A percentile compares a stretch with the other conserved stretches of the same genome.
phyloP scores from a whole-genome alignment of 352 stramenopile species.

The Phytophthora citrophthora region DNA sequence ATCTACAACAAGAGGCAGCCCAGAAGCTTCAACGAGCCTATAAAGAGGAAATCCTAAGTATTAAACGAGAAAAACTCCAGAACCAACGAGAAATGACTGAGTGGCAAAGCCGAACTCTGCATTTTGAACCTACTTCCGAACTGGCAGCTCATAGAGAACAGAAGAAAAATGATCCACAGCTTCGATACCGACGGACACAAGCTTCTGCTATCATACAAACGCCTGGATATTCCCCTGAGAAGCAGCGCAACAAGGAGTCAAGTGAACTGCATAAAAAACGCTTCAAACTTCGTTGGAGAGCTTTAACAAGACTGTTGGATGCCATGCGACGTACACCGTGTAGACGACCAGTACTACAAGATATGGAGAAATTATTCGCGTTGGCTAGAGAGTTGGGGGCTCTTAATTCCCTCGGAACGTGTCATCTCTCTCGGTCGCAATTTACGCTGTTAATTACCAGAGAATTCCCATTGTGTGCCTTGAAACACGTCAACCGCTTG shows the following conservation, averaged over 20 bases:
- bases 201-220: conserved; percentile 59
- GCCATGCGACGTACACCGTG: conserved; percentile 66
- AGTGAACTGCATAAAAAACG: conserved; percentile 38
- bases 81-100: conserved; percentile 44
- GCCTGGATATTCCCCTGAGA: conserved; percentile 47
- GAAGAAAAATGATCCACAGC: conserved; percentile 14
- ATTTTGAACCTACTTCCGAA: conserved; percentile 40
- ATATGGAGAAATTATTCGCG: conserved; percentile 68
- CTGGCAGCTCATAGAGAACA: conserved; percentile 13
- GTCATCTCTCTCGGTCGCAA: conserved; percentile 45
- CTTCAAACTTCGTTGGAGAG: conserved; percentile 56
- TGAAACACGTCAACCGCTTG: conserved; percentile 54
- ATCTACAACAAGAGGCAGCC: conserved; percentile 32
- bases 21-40: conserved; percentile 37
- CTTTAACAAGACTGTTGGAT: conserved; percentile 52
- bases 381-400: conserved; percentile 58
- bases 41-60: conserved; percentile 41
- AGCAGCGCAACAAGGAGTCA: conserved; percentile 43
- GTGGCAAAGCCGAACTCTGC: conserved; percentile 44
- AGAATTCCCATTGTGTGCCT: conserved; percentile 56
- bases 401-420: conserved; percentile 47
- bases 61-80: conserved; percentile 26
- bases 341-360: conserved; percentile 61
- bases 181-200: conserved; percentile 35
- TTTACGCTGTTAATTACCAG: conserved; percentile 54